A percentile compares a stretch with the other conserved stretches of the same genome.
Evolutionary conservation across 2,329 filamentous ascomycete genomes (phyloP).

Genomic region (Xylaria sp.): DNA sequence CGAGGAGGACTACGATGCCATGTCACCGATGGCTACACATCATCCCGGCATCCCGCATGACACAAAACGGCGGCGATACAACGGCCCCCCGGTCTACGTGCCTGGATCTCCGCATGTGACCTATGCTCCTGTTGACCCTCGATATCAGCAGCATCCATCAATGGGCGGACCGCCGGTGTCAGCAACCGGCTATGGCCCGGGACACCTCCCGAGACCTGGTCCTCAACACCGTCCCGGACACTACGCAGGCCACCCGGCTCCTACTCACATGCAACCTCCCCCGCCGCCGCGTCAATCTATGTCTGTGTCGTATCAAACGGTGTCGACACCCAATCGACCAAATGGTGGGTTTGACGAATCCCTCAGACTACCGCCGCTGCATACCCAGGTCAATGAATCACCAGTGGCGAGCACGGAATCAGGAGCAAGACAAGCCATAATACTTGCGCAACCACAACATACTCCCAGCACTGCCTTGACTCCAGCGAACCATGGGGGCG

Average conservation of each 20-base stretch:
- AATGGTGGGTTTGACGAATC: slow-evolving; percentile 61
- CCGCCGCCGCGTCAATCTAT: slow-evolving; percentile 58
- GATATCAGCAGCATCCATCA: slow-evolving; percentile 41
- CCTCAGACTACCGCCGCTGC: slow-evolving; percentile 59
- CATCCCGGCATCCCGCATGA: slow-evolving; percentile 35
- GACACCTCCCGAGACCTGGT: slow-evolving; percentile 35
- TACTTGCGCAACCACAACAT: slow-evolving; percentile 16
- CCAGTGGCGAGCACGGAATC: slow-evolving; percentile 33
- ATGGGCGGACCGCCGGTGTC: slow-evolving; percentile 35
- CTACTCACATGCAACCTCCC: slow-evolving; percentile 58
- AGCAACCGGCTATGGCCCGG: slow-evolving; percentile 38
- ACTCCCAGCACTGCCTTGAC: slow-evolving; percentile 27
- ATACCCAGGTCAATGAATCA: slow-evolving; percentile 48
- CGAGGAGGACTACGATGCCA: slow-evolving; percentile 45
- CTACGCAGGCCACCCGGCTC: slow-evolving; percentile 22
- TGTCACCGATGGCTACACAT: slow-evolving; percentile 38
- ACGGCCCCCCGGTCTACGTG: slow-evolving; percentile 39
- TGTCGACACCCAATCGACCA: slow-evolving; percentile 42
- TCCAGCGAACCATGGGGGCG: slow-evolving; percentile 22
- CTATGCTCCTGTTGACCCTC: slow-evolving; percentile 39
- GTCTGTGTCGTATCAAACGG: slow-evolving; percentile 42
- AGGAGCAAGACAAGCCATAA: slow-evolving; percentile 17
- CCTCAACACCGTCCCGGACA: slow-evolving; percentile 29
- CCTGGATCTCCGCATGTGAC: slow-evolving; percentile 49
- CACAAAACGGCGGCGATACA: slow-evolving; percentile 43